Base-by-base conservation (phyloP, 768 basidiomycete species). In the Boletus pseudopeckii region DNA sequence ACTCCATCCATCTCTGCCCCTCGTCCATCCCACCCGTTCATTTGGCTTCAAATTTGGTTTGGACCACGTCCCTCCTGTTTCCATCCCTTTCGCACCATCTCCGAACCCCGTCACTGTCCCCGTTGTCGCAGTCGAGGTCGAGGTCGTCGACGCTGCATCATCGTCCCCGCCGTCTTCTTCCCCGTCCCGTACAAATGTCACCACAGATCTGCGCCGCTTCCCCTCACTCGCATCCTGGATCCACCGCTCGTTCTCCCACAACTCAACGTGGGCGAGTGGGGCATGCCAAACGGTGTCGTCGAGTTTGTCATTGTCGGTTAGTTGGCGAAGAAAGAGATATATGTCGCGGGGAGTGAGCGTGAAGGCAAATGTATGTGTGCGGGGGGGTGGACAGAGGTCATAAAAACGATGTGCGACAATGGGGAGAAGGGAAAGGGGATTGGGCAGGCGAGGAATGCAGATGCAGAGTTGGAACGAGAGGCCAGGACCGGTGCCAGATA, bases 211-310 rank as follows among this genome's bases (percentile, higher is more conserved):
- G 8, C 54, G 48, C 7, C 48, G 50, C 48, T 52, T 55, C 32
- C 10, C 20, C 6, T 64, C 53, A 0, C 41, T 8, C 2, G 34
- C 48, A 32, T 56, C 53, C 32, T 70, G 67, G 34, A 68, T 64
- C 72, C 79, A 85, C 17, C 90, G 76, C 65, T 92, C 88, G 69
- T 91, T 92, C 74, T 92, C 90, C 75, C 81, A 92, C 22, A 92
- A 64, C 67, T 89, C 86, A 15, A 92, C 87, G 33, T 83, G 79
- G 7, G 80, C 68, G 71, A 85, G 76, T 63, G 86, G 81, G 2
- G 84, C 74, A 0, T 70, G 73, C 88, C 88, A 91, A 41, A 80
- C 81, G 28, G 63, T 69, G 62, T 90, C 86, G 7, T 76, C 73
- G 4, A 92, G 77, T 11, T 72, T 74, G 56, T 91, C 86, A 57